Evolutionary conservation across 1,139 yeast species (phyloP).

Genomic region (Magnusiomyces paraingens): DNA sequence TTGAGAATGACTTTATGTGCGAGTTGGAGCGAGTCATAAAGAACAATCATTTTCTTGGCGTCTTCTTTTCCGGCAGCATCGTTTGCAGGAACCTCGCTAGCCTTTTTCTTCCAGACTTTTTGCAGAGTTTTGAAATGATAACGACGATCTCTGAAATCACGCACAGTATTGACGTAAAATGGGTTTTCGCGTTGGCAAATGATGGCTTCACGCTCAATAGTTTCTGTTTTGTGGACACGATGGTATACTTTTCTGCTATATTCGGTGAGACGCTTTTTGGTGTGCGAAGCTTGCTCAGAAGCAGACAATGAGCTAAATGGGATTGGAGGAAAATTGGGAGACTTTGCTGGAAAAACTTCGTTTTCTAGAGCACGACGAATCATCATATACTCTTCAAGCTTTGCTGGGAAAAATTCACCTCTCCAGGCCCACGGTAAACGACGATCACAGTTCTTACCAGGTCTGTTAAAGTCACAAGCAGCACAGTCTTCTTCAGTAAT

Average conservation of each 20-base stretch:
- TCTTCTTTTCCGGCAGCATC: conserved; percentile 67
- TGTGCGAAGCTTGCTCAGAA: conserved; percentile 66
- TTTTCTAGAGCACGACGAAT: conserved; percentile 74
- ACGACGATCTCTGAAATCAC: conserved; percentile 91
- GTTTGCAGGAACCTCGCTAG: conserved; percentile 44
- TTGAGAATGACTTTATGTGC: conserved; percentile 97
- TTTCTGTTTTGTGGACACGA: conserved; percentile 72
- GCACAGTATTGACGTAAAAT: conserved; percentile 89
- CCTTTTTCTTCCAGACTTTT: conserved; percentile 88
- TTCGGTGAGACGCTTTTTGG: conserved; percentile 76
- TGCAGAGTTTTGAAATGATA: conserved; percentile 93
- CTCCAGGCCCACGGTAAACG: conserved; percentile 97
- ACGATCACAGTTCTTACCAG: conserved; percentile 90
- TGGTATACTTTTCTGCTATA: conserved; percentile 83
- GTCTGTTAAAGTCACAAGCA: conserved; percentile 92
- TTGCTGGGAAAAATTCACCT: conserved; percentile 91
- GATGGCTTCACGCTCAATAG: conserved; percentile 84
- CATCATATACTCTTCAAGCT: conserved; percentile 87
- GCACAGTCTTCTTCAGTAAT: conserved; percentile 95
- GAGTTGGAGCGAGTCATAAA: conserved; percentile 89
- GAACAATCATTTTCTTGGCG: conserved; percentile 86
- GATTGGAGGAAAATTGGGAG: conserved; percentile 46
- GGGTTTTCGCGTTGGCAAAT: conserved; percentile 98
- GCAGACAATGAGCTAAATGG: conserved; percentile 62
- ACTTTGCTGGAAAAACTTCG: conserved; percentile 57